These are phyloP conservation scores for Nigrospora oryzae DNA, from an alignment of 2,329 filamentous ascomycete genomes.

Conservation along the genomic window DNA sequence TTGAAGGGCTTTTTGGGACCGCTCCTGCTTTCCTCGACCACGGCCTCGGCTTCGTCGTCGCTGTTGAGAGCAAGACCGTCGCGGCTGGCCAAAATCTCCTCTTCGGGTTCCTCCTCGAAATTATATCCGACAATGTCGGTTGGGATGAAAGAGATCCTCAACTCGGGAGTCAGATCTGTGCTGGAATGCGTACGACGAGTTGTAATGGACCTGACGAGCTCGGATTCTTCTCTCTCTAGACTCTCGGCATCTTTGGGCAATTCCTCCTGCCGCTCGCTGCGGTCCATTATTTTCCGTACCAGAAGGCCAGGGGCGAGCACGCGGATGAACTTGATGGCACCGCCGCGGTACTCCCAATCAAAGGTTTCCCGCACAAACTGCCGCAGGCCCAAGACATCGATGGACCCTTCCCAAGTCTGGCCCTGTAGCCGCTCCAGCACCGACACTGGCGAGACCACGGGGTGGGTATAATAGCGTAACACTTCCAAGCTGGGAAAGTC, in stretches of 20 bases:
- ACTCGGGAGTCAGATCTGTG: conserved; percentile 67
- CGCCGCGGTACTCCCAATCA: conserved; percentile 72
- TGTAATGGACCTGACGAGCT: conserved; percentile 58
- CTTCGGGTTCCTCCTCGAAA: conserved; percentile 62
- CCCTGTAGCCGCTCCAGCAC: conserved; percentile 45
- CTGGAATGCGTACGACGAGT: conserved; percentile 61
- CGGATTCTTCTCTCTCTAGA: conserved; percentile 35
- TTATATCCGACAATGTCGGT: conserved; percentile 70
- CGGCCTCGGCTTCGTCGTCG: conserved; percentile 53
- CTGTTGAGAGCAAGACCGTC: conserved; percentile 52
- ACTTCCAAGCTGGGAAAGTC: conserved; percentile 74
- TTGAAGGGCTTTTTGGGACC: conserved; percentile 44
- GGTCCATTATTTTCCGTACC: conserved; percentile 44
- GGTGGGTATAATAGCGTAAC: conserved; percentile 80
- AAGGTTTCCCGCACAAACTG: conserved; percentile 73
- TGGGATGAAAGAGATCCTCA: conserved; percentile 73
- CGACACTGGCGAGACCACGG: conserved; percentile 61
- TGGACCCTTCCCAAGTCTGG: conserved; percentile 51
- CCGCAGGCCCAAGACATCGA: conserved; percentile 61
- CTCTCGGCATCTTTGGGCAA: conserved; percentile 19
- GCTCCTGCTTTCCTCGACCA: conserved; percentile 16
- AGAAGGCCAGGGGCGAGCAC: conserved; percentile 72
- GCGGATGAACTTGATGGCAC: conserved; percentile 77
- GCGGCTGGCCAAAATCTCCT: conserved; percentile 40
- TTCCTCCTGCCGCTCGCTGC: conserved; percentile 22